Base-by-base conservation (phyloP, 1,284 basidiomycete species). In the Irpex sp. region DNA sequence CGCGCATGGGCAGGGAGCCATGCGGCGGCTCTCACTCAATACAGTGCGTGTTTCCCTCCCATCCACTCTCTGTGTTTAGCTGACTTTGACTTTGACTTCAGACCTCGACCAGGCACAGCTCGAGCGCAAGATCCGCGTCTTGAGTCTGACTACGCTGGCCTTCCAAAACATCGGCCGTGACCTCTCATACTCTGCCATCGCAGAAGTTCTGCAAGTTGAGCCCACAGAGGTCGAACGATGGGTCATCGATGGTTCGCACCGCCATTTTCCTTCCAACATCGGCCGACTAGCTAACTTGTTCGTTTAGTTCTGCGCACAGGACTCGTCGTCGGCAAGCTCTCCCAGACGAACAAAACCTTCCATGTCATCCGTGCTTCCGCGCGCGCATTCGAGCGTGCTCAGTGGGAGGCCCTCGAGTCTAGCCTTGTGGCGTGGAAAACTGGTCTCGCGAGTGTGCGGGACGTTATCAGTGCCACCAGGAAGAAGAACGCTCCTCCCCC, bases 401-500 rank as follows among this genome's bases (percentile, higher is more conserved):
- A 96, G 74, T 97, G 94, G 94, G 82, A 88, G 71, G 79, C 83
- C 21, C 82, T 97, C 51, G 91, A 94, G 74, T 85, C 86, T 72
- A 82, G 93, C 37, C 75, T 97, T 35, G 70, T 85, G 18, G 83
- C 87, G 54, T 97, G 94, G 94, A 93, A 94, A 74, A 72, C 82
- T 0, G 85, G 88, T 21, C 77, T 93, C 48, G 79, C 80, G 10
- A 77, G 82, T 60, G 85, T 93, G 47, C 75, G 90, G 61, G 88
- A 89, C 37, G 85, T 89, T 45, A 82, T 93, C 57, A 80, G 80
- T 33, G 77, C 77, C 35, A 85, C 88, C 19, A 82, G 82, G 68
- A 82, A 78, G 72, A 79, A 80, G 61, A 69, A 68, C 49, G 66
- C 61, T 6, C 33, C 63, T 18, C 63, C 59, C 7, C 61, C 64